These are phyloP conservation scores for Sarcodon aspratus DNA, from an alignment of 768 basidiomycete species.

Conservation along the genomic window DNA sequence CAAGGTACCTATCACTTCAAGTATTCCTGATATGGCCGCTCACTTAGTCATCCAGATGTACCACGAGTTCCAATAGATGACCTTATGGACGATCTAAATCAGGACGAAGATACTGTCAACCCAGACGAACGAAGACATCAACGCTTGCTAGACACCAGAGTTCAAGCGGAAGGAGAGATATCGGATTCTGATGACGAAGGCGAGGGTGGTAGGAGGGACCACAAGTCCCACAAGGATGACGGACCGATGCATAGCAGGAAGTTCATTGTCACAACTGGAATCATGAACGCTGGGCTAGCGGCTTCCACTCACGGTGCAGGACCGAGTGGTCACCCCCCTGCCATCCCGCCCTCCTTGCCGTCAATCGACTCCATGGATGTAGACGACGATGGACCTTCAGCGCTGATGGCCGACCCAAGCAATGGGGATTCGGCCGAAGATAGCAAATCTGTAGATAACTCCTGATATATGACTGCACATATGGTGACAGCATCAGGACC, in stretches of 20 bases:
- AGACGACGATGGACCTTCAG: slow-evolving; percentile 10
- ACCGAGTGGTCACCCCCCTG: slow-evolving; percentile 48
- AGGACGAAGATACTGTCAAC: slow-evolving; percentile 75
- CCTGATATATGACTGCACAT: no score
- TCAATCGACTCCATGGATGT: slow-evolving; percentile 15
- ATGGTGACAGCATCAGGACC: no score
- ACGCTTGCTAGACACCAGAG: slow-evolving; percentile 66
- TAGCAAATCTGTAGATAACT: no score
- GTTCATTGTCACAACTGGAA: slow-evolving; percentile 61
- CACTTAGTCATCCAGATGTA: slow-evolving; percentile 41
- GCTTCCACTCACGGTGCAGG: slow-evolving; percentile 60
- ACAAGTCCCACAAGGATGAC: slow-evolving; percentile 42
- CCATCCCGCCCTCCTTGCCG: slow-evolving; percentile 10
- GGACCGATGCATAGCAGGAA: slow-evolving; percentile 28
- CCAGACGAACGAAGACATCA: slow-evolving; percentile 68
- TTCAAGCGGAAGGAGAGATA: slow-evolving; percentile 80
- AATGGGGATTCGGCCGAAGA: neutral
- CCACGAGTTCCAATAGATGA: slow-evolving; percentile 80
- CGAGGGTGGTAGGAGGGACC: slow-evolving; percentile 71
- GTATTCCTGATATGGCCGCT: neutral
- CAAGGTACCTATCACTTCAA: slow-evolving; percentile 37
- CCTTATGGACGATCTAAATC: slow-evolving; percentile 66
- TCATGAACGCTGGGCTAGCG: slow-evolving; percentile 49
- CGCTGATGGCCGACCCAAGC: slow-evolving; percentile 6
- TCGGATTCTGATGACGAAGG: slow-evolving; percentile 99